Evolutionary conservation across 2,329 filamentous ascomycete species (phyloP).

Genomic region (Leptographium lundbergii): DNA sequence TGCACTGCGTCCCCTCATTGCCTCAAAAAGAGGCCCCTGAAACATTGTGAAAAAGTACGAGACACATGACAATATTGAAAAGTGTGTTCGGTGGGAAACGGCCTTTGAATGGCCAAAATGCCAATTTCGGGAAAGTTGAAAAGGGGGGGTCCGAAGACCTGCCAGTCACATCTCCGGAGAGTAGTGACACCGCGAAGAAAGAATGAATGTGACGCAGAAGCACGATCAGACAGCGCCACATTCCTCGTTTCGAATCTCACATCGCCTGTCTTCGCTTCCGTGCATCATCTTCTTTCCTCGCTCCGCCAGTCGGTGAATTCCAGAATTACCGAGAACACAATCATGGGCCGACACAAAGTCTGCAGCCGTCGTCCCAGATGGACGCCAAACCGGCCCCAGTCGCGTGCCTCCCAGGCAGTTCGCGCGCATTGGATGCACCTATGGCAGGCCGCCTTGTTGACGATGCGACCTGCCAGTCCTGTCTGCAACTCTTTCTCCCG

Average conservation of each 20-base stretch:
- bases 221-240: neutral
- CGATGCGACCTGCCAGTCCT: neutral
- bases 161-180: too few species aligned
- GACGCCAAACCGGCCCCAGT: constrained; percentile 1
- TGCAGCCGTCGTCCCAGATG: constrained; percentile 4
- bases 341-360: constrained; percentile 6
- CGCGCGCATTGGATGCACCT: constrained; percentile 9
- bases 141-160: too few species aligned
- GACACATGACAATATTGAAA: neutral
- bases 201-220: neutral
- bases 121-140: too few species aligned
- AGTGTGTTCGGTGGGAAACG: too few species aligned
- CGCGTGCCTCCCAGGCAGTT: constrained; percentile 5
- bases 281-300: neutral
- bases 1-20: neutral
- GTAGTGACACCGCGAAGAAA: neutral
- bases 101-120: too few species aligned
- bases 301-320: neutral
- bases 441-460: constrained; percentile 10
- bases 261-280: neutral
- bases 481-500: neutral
- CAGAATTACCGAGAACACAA: constrained; percentile 10
- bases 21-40: neutral
- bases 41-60: neutral
- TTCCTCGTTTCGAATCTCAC: neutral